phyloP scores from a whole-genome alignment of 208 protist genomes.

The Crithidia fasciculata region DNA sequence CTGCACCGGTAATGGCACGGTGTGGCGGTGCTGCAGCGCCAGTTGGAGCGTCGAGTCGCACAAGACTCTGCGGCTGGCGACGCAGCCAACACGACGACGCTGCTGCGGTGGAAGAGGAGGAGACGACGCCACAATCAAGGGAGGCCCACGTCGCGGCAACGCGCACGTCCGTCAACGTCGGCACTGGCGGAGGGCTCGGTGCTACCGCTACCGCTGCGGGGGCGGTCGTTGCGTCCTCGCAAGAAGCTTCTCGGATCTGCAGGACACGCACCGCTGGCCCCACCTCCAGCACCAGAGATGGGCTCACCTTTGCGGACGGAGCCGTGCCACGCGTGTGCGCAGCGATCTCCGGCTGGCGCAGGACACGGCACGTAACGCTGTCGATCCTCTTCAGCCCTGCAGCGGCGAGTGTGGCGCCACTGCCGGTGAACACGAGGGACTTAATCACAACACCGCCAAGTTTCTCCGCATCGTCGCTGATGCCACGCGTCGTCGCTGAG shows the following conservation, averaged over 20 bases:
- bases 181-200: background rate
- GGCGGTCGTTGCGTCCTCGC: background rate
- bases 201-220: background rate
- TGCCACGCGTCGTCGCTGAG: background rate
- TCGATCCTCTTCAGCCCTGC: conserved; percentile 1
- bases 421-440: conserved; percentile 1
- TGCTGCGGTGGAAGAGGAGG: background rate
- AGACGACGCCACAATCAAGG: background rate
- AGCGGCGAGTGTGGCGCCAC: conserved; percentile 1
- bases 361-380: conserved; percentile 13
- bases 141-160: background rate
- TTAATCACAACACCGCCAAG: conserved; percentile 25
- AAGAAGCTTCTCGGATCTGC: background rate
- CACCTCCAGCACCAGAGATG: background rate
- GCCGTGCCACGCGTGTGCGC: background rate
- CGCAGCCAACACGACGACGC: background rate
- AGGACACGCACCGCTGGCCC: conserved; percentile 5
- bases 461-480: background rate
- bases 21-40: background rate
- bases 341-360: background rate
- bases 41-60: conserved; percentile 5
- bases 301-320: too few species aligned
- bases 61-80: background rate
- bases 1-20: background rate
- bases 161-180: background rate